Percentiles rank a stretch among this genome's conserved stretches.
These are phyloP conservation scores for Neurospora sp. DNA, from an alignment of 495 filamentous ascomycete species.

Conservation along the genomic window DNA sequence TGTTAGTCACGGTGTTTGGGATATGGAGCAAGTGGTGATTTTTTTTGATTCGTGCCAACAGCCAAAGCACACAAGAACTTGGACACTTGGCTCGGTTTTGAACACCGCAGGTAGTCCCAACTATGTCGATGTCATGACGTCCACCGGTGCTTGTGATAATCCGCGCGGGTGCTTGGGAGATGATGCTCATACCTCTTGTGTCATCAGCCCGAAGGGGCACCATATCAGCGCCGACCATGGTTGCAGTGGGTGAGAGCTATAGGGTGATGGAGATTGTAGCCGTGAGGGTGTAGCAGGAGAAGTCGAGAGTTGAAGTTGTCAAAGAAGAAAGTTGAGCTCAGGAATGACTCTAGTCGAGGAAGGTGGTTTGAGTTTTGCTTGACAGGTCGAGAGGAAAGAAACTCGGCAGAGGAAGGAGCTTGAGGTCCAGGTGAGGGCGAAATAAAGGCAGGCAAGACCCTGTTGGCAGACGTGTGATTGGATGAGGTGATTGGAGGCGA, in stretches of 20 bases:
- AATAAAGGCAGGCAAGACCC: not conserved
- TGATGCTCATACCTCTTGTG: conserved; percentile 30
- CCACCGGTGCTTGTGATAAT: not conserved
- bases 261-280: not conserved
- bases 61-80: not conserved
- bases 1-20: conserved; percentile 13
- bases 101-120: not conserved
- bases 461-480: not conserved
- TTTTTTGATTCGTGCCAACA: not conserved
- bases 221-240: conserved; percentile 37
- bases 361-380: not conserved
- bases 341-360: not conserved
- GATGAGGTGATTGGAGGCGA: not conserved
- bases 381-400: not conserved
- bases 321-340: not conserved
- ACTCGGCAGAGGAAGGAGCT: not conserved
- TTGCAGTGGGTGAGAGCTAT: not conserved
- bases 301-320: not conserved
- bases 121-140: not conserved
- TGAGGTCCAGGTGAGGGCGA: not conserved
- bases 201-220: conserved; percentile 37
- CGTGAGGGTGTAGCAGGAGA: not conserved
- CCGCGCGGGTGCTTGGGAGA: not conserved
- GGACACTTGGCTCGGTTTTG: not conserved
- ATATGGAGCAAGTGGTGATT: not conserved